phyloP scores from a whole-genome alignment of 352 stramenopile species.

The Pythium phragmitis region DNA sequence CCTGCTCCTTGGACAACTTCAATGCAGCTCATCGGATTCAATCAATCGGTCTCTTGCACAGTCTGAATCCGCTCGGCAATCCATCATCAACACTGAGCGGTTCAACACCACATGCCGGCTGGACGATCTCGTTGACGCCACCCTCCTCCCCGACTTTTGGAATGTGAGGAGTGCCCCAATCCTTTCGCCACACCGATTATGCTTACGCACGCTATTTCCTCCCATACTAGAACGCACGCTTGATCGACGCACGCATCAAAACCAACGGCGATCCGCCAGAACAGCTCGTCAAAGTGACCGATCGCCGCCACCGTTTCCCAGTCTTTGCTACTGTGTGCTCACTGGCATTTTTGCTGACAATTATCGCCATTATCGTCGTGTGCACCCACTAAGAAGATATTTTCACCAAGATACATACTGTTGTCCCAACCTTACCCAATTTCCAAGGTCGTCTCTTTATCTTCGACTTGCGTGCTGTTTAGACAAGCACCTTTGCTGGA shows the following conservation, averaged over 20 bases:
- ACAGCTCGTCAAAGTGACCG: conserved; percentile 76
- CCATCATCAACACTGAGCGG: background rate
- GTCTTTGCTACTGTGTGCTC: conserved; percentile 74
- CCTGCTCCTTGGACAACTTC: background rate
- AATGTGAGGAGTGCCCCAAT: conserved; percentile 17
- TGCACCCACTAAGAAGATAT: conserved; percentile 40
- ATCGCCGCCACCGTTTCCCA: conserved; percentile 61
- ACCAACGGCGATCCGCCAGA: conserved; percentile 61
- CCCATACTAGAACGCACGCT: background rate
- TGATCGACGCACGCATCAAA: conserved; percentile 28
- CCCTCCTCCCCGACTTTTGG: conserved; percentile 58
- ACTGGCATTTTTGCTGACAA: conserved; percentile 56
- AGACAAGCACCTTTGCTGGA: conserved; percentile 6
- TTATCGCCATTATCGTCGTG: conserved; percentile 67
- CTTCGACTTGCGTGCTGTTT: background rate
- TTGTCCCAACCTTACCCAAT: conserved; percentile 1
- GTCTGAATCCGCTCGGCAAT: background rate
- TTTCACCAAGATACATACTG: conserved; percentile 13
- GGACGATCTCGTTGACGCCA: conserved; percentile 31
- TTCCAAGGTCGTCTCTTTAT: background rate
- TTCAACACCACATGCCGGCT: background rate
- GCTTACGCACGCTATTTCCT: background rate
- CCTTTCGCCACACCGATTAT: too few relatives aligned
- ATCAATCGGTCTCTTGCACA: background rate
- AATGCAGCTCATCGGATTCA: background rate